phyloP scores from a whole-genome alignment of 768 basidiomycete genomes.

The Suillus placidus region DNA sequence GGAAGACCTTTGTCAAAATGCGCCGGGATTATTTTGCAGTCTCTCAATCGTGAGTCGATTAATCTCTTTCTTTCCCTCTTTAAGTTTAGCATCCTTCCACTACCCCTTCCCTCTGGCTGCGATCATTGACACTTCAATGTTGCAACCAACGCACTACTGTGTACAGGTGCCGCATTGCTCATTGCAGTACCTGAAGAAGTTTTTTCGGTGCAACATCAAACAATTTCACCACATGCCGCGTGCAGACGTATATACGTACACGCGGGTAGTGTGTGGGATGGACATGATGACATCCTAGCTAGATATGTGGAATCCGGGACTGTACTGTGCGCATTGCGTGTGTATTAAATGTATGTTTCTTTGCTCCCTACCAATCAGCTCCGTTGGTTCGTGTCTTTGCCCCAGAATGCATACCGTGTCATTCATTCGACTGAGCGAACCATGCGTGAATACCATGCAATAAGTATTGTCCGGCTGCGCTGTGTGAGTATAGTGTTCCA shows the following conservation, averaged over 20 bases:
- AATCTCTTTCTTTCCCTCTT: background rate
- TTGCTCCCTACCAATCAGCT: too few species aligned
- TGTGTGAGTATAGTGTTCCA: too few species aligned
- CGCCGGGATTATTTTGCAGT: background rate
- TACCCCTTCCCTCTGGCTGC: background rate
- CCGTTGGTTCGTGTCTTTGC: too few species aligned
- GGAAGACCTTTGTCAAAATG: too few species aligned
- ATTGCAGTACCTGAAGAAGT: constrained; percentile 37
- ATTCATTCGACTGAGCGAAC: too few species aligned
- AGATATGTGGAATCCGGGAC: background rate
- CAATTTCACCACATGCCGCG: constrained; percentile 5
- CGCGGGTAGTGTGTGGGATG: background rate
- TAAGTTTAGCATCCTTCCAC: too few species aligned
- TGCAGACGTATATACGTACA: background rate
- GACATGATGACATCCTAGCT: background rate
- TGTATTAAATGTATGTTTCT: too few species aligned
- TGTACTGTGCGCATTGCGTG: too few species aligned
- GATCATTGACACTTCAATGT: background rate
- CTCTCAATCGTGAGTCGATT: background rate
- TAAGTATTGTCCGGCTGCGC: too few species aligned
- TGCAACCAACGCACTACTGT: constrained; percentile 25
- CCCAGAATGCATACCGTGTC: too few species aligned
- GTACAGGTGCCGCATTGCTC: constrained; percentile 33
- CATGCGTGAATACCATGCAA: too few species aligned
- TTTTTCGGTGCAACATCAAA: constrained; percentile 30